Evolutionary conservation across 352 stramenopile genomes (phyloP).

Genomic region (Phytophthora foliorum): DNA sequence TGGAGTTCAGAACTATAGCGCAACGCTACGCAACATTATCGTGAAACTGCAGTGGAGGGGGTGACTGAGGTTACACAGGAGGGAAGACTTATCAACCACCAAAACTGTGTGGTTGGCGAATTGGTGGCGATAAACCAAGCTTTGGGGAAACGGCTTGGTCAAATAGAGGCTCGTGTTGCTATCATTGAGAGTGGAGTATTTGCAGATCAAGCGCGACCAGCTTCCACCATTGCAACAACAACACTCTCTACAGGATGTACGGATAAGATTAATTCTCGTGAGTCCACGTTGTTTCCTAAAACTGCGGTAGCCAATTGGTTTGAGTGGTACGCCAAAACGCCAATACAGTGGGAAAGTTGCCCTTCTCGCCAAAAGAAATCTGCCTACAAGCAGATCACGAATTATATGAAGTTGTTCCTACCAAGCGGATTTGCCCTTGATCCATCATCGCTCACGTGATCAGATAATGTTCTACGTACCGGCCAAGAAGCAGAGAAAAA

Average conservation of each 20-base stretch:
- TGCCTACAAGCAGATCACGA: conserved; percentile 3
- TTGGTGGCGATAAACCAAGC: conserved; percentile 16
- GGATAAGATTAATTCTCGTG: neutral
- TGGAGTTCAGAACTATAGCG: conserved; percentile 5
- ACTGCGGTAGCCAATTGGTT: conserved; percentile 1
- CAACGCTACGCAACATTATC: neutral
- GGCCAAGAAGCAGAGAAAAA: conserved; percentile 7
- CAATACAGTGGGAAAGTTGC: conserved; percentile 5
- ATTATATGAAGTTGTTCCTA: conserved; percentile 22
- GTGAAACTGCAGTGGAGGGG: neutral
- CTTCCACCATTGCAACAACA: too few species aligned
- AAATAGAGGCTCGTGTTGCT: conserved; percentile 3
- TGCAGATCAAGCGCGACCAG: too few species aligned
- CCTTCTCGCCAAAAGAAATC: conserved; percentile 12
- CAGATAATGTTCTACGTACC: neutral
- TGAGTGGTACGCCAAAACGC: conserved; percentile 12
- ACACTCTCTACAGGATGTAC: neutral
- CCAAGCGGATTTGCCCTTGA: too few species aligned
- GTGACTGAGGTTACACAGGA: neutral
- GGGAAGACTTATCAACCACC: conserved; percentile 9
- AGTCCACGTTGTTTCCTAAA: neutral
- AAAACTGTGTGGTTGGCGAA: conserved; percentile 10
- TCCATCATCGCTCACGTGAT: neutral
- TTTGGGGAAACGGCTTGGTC: neutral
- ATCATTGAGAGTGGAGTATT: neutral